These are phyloP conservation scores for Yarrowia keelungensis DNA, from an alignment of 805 yeast genomes.

Conservation along the genomic window DNA sequence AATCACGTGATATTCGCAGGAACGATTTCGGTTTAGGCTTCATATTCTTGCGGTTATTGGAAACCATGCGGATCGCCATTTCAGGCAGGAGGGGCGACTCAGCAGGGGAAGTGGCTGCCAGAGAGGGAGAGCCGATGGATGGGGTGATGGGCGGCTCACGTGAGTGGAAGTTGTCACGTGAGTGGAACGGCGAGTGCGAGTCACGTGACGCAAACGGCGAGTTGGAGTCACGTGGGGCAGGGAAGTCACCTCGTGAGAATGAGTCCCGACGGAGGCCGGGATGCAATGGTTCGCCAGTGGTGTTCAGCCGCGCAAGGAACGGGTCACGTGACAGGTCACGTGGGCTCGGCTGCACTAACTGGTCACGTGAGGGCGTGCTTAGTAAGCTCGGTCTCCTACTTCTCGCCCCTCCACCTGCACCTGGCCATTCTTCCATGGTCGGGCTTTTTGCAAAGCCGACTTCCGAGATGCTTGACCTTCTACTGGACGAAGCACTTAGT, in stretches of 20 bases:
- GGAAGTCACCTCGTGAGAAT: not conserved
- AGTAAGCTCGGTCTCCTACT: slow-evolving; percentile 8
- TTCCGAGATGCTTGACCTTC: slow-evolving; percentile 24
- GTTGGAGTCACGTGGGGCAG: not conserved
- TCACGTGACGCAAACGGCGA: slow-evolving; percentile 23
- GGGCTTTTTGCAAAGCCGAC: slow-evolving; percentile 9
- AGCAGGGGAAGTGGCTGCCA: slow-evolving; percentile 21
- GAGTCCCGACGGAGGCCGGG: not conserved
- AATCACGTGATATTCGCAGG: slow-evolving; percentile 44
- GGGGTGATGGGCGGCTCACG: slow-evolving; percentile 28
- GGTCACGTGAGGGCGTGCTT: slow-evolving; percentile 14
- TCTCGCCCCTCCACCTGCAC: not conserved
- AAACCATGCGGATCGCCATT: slow-evolving; percentile 27
- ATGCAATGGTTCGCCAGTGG: not conserved
- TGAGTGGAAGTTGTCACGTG: slow-evolving; percentile 10
- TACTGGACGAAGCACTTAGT: not conserved
- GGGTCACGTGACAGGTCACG: slow-evolving; percentile 30
- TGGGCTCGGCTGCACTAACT: not conserved
- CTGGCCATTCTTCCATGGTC: slow-evolving; percentile 24
- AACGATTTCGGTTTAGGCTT: slow-evolving; percentile 44
- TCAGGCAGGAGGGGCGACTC: slow-evolving; percentile 12
- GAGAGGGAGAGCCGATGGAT: slow-evolving; percentile 16
- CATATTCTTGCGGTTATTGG: slow-evolving; percentile 40
- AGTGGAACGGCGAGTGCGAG: not conserved
- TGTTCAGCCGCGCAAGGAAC: not conserved